Evolutionary conservation across 2,329 filamentous ascomycete species (phyloP).

Genomic region (Tolypocladium ovalisporum): DNA sequence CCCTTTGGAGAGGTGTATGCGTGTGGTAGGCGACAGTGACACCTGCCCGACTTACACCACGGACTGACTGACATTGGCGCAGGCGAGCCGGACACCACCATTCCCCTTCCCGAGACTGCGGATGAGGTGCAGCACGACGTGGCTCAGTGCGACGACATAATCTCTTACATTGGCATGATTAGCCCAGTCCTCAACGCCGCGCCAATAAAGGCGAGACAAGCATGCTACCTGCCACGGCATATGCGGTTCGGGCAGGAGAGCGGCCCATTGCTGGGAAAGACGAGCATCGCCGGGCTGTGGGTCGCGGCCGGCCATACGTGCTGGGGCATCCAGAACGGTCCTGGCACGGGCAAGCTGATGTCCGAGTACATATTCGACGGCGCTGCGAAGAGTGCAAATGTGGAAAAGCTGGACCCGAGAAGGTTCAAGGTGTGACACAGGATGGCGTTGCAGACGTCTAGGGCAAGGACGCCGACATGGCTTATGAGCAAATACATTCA

Average conservation of each 20-base stretch:
- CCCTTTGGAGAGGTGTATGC: constrained; percentile 87
- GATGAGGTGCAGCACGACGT: constrained; percentile 69
- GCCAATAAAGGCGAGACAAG: constrained; percentile 65
- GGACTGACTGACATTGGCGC: not conserved
- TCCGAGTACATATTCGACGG: constrained; percentile 72
- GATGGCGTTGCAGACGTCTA: not conserved
- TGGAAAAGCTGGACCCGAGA: constrained; percentile 56
- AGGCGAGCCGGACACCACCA: constrained; percentile 65
- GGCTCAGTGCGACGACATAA: constrained; percentile 70
- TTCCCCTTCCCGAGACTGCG: constrained; percentile 65
- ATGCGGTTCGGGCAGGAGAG: constrained; percentile 46
- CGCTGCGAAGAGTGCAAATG: constrained; percentile 53
- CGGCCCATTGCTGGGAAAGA: constrained; percentile 68
- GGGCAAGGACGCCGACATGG: too few species aligned
- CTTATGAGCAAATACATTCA: too few species aligned
- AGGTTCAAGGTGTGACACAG: constrained; percentile 40
- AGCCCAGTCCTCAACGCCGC: constrained; percentile 56
- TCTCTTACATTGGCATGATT: constrained; percentile 63
- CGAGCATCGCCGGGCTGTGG: constrained; percentile 61
- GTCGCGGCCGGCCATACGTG: constrained; percentile 89
- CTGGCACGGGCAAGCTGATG: constrained; percentile 74
- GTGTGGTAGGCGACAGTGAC: constrained; percentile 49
- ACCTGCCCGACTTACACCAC: not conserved
- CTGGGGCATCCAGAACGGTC: constrained; percentile 96
- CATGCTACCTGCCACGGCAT: constrained; percentile 85